Evolutionary conservation across 1,284 basidiomycete genomes (phyloP).

Genomic region (Marasmius oreades): DNA sequence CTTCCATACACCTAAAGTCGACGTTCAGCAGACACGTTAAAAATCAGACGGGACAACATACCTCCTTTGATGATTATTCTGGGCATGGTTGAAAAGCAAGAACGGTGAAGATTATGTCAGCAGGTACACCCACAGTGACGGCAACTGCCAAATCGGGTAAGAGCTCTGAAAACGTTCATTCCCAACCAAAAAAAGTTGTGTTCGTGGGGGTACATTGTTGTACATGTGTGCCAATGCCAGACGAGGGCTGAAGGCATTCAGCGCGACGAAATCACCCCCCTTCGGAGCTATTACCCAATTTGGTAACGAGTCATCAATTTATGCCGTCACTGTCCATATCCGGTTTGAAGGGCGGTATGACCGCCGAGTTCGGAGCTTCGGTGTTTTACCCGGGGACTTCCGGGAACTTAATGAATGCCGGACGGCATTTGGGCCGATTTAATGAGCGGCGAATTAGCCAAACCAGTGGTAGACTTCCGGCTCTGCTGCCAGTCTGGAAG

Average conservation of each 20-base stretch:
- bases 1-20: conserved; percentile 64
- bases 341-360: background rate
- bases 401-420: background rate
- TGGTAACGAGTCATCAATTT: too few relatives aligned
- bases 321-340: too few relatives aligned
- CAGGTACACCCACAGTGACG: too few relatives aligned
- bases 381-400: background rate
- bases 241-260: too few relatives aligned
- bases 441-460: background rate
- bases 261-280: too few relatives aligned
- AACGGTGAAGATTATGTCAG: background rate
- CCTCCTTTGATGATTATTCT: conserved; percentile 95
- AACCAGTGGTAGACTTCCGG: background rate
- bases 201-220: too few relatives aligned
- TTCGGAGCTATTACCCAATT: too few relatives aligned
- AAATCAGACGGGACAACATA: conserved; percentile 28
- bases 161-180: too few relatives aligned
- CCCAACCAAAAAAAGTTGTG: too few relatives aligned
- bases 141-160: too few relatives aligned
- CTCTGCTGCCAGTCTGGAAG: background rate
- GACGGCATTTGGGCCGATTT: background rate
- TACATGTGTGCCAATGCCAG: too few relatives aligned
- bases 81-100: conserved; percentile 48
- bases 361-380: background rate
- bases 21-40: conserved; percentile 6